Evolutionary conservation across 129 eudicot species (phyloP).

Genomic region (Flaveria trinervia): DNA sequence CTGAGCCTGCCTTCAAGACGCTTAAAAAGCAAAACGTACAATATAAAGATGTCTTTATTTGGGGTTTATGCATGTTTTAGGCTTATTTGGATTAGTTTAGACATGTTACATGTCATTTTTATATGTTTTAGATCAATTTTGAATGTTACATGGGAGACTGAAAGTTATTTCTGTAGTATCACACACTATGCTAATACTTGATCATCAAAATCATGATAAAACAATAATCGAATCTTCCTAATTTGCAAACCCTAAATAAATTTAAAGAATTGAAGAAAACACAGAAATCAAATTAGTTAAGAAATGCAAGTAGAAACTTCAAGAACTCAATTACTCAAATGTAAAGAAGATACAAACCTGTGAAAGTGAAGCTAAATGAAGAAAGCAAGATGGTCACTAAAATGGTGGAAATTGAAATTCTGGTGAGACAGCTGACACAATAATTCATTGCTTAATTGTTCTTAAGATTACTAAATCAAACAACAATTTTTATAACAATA

Average conservation of each 20-base stretch:
- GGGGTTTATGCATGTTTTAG: too few species aligned
- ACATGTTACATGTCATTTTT: too few species aligned
- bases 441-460: slow-evolving; percentile 42
- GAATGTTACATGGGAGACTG: too few species aligned
- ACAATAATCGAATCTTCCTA: slow-evolving; percentile 11
- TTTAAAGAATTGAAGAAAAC: slow-evolving; percentile 8
- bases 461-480: slow-evolving; percentile 33
- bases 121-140: too few species aligned
- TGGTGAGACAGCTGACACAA: slow-evolving; percentile 46
- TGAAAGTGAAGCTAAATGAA: slow-evolving; percentile 54
- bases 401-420: slow-evolving; percentile 36
- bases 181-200: too few species aligned
- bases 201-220: slow-evolving; percentile 29
- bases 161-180: too few species aligned
- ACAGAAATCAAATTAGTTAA: slow-evolving; percentile 23
- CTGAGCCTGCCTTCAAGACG: too few species aligned
- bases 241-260: slow-evolving; percentile 12
- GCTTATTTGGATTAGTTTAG: too few species aligned
- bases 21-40: too few species aligned
- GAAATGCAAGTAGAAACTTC: too few species aligned
- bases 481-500: background rate
- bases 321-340: slow-evolving; percentile 19
- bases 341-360: slow-evolving; percentile 52
- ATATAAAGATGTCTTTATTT: too few species aligned
- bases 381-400: slow-evolving; percentile 50